Evolutionary conservation across 78 protist species (phyloP).

Genomic region (Dictyostelium discoideum): dicty_2.7 NC_007088.5:1955001-1955500

Average conservation of each 20-base stretch:
- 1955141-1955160: no score
- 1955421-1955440: slow-evolving; percentile 68
- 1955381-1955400: neutral
- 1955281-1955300: slow-evolving; percentile 78
- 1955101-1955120: neutral
- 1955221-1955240: neutral
- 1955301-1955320: slow-evolving; percentile 76
- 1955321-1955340: slow-evolving; percentile 66
- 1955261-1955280: slow-evolving; percentile 76
- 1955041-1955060: neutral
- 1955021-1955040: neutral
- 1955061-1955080: neutral
- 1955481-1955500: slow-evolving; percentile 72
- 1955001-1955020: neutral
- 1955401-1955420: slow-evolving; percentile 54
- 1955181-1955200: no score
- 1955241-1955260: slow-evolving; percentile 71
- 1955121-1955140: no score
- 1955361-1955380: slow-evolving; percentile 22
- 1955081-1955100: no score
- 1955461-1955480: slow-evolving; percentile 80
- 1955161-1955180: no score
- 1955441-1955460: slow-evolving; percentile 55
- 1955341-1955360: slow-evolving; percentile 74
- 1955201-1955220: neutral